Evolutionary conservation across 106 monocot species (phyloP).

Genomic region (Amphibolis antarctica): DNA sequence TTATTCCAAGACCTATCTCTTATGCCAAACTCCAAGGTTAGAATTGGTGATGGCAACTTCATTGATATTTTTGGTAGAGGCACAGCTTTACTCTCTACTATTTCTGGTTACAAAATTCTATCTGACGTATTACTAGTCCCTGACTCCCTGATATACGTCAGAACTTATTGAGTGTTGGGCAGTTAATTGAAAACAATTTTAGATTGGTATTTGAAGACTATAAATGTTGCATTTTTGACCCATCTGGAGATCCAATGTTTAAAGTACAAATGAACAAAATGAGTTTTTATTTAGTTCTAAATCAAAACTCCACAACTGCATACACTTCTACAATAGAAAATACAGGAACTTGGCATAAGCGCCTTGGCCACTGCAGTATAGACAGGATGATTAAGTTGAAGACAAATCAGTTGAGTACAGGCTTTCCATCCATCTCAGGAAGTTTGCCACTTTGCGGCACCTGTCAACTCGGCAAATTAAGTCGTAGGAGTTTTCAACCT

Average conservation of each 20-base stretch:
- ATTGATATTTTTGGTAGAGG: no score
- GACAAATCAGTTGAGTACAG: background rate
- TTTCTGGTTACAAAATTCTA: background rate
- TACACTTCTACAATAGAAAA: background rate
- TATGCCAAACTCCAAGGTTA: no score
- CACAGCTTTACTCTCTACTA: no score
- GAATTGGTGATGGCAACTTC: no score
- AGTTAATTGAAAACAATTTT: slow-evolving; percentile 3
- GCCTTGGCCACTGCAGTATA: background rate
- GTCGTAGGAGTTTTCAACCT: background rate
- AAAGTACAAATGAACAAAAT: background rate
- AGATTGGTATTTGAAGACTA: background rate
- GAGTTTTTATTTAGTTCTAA: background rate
- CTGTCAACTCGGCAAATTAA: background rate
- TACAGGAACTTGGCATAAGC: slow-evolving; percentile 9
- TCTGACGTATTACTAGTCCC: background rate
- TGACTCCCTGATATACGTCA: background rate
- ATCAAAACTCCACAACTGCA: background rate
- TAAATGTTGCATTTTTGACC: background rate
- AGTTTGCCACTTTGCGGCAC: background rate
- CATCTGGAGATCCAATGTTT: background rate
- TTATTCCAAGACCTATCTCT: no score
- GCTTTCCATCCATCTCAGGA: background rate
- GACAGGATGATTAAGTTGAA: background rate
- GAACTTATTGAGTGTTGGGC: slow-evolving; percentile 1